Evolutionary conservation across 1,284 basidiomycete species (phyloP).

Genomic region (Ganoderma boninense): DNA sequence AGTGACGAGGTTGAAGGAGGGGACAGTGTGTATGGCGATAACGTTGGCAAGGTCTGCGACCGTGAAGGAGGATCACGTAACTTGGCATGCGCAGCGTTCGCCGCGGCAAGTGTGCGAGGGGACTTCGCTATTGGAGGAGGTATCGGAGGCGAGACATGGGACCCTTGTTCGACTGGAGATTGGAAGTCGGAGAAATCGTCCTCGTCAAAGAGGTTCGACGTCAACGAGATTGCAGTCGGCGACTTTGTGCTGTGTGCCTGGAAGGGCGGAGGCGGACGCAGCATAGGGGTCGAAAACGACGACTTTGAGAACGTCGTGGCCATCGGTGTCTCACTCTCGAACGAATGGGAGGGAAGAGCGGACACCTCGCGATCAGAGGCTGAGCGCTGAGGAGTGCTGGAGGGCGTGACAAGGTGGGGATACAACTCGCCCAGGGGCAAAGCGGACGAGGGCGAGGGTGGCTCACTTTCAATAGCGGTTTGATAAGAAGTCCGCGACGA

Average conservation of each 20-base stretch:
- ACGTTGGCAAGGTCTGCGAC: constrained; percentile 16
- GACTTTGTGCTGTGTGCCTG: constrained; percentile 9
- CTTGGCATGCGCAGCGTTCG: constrained; percentile 4
- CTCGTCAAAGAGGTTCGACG: constrained; percentile 32
- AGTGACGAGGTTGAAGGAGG: constrained; percentile 8
- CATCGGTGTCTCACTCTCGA: constrained; percentile 14
- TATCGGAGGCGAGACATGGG: constrained; percentile 9
- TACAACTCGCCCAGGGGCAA: constrained; percentile 27
- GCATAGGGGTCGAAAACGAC: constrained; percentile 1
- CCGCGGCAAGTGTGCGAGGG: constrained; percentile 15
- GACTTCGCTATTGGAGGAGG: constrained; percentile 30
- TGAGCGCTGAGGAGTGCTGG: constrained; percentile 21
- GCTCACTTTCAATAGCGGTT: constrained; percentile 25
- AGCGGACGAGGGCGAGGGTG: constrained; percentile 24
- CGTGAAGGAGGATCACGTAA: neutral
- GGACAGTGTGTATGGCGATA: constrained; percentile 17
- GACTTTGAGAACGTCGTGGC: constrained; percentile 18
- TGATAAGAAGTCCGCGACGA: constrained; percentile 26
- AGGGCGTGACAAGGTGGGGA: constrained; percentile 21
- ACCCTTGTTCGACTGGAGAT: constrained; percentile 23
- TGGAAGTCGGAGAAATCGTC: constrained; percentile 45
- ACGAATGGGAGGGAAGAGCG: constrained; percentile 1
- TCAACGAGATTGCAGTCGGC: constrained; percentile 11
- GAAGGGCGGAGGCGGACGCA: constrained; percentile 7
- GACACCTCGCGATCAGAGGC: constrained; percentile 1